Evolutionary conservation across 352 stramenopile species (phyloP).

Genomic region (Lagenidium sp.): DNA sequence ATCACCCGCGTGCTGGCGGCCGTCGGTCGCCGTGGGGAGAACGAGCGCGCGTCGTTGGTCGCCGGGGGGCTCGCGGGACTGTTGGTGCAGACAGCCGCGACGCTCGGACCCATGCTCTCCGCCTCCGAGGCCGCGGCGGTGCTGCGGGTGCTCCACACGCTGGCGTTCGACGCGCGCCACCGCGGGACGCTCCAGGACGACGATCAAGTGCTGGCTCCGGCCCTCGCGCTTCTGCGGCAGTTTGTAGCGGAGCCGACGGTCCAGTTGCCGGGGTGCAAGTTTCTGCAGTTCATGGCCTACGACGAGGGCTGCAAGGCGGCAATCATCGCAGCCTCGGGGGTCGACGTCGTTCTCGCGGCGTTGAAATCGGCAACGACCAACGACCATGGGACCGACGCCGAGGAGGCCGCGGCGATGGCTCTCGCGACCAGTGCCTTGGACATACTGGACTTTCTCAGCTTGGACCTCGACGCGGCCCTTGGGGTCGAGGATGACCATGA

Average conservation of each 20-base stretch:
- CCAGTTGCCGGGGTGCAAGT: constrained; percentile 46
- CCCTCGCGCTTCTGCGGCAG: constrained; percentile 23
- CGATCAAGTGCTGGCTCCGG: constrained; percentile 12
- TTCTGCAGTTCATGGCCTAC: constrained; percentile 58
- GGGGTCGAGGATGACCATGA: constrained; percentile 1
- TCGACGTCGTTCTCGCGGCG: constrained; percentile 24
- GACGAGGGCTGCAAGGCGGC: constrained; percentile 43
- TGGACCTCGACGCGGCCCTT: constrained; percentile 26
- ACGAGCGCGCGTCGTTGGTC: constrained; percentile 36
- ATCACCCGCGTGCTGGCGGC: constrained; percentile 29
- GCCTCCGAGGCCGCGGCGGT: constrained; percentile 10
- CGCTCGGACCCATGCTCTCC: constrained; percentile 3
- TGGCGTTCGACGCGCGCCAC: constrained; percentile 32
- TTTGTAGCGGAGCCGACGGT: constrained; percentile 19
- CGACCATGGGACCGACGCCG: too few relatives aligned
- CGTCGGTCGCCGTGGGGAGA: constrained; percentile 32
- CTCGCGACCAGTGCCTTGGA: constrained; percentile 36
- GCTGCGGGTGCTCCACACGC: constrained; percentile 37
- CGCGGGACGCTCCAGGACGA: constrained; percentile 17
- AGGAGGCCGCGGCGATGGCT: too few relatives aligned
- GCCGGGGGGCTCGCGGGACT: constrained; percentile 23
- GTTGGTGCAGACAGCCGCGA: constrained; percentile 20
- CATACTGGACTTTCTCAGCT: constrained; percentile 41
- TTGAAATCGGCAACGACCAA: constrained; percentile 26
- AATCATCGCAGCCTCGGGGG: constrained; percentile 22